phyloP scores from a whole-genome alignment of 1,284 basidiomycete genomes.

The Pyrrhoderma noxium region DNA sequence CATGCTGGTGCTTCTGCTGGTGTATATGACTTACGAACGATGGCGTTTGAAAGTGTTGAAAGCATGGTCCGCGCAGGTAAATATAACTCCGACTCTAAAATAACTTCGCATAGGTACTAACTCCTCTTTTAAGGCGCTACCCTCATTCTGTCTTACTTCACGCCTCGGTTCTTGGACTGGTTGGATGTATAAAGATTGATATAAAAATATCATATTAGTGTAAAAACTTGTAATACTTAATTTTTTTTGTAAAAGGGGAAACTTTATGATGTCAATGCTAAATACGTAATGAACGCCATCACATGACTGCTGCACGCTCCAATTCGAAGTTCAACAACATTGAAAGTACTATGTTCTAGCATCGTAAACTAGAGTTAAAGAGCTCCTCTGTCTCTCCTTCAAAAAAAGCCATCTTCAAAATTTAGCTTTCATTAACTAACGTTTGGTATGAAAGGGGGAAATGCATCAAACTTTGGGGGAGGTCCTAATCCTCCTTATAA shows the following conservation, averaged over 20 bases:
- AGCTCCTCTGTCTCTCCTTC: too few species aligned
- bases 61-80: slow-evolving; percentile 85
- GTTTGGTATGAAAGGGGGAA: background rate
- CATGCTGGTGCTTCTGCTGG: slow-evolving; percentile 90
- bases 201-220: background rate
- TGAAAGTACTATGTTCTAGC: too few species aligned
- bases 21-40: slow-evolving; percentile 83
- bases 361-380: too few species aligned
- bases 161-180: slow-evolving; percentile 93
- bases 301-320: too few species aligned
- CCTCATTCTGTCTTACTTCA: slow-evolving; percentile 90
- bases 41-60: slow-evolving; percentile 92
- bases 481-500: background rate
- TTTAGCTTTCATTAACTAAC: too few species aligned
- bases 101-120: too few species aligned
- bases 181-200: slow-evolving; percentile 42
- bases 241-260: background rate
- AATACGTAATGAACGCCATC: too few species aligned
- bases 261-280: too few species aligned
- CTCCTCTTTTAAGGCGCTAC: slow-evolving; percentile 57
- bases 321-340: too few species aligned
- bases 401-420: too few species aligned
- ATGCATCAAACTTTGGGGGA: background rate
- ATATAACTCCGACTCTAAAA: slow-evolving; percentile 28
- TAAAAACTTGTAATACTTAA: background rate